These are phyloP conservation scores for Paraphoma chrysanthemicola DNA, from an alignment of 2,329 filamentous ascomycete species.

Conservation along the genomic window DNA sequence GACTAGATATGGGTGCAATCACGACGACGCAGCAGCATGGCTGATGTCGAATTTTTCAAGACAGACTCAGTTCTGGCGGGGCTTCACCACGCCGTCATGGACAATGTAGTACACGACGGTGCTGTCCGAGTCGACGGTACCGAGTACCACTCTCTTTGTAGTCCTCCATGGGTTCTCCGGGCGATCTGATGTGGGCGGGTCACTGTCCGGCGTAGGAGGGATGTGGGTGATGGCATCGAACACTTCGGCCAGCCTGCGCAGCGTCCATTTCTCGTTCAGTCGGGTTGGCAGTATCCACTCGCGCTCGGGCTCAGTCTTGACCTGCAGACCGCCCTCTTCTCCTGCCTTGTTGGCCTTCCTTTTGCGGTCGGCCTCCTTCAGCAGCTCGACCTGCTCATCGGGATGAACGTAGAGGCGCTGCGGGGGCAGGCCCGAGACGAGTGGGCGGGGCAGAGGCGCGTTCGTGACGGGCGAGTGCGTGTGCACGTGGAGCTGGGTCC, in stretches of 20 bases:
- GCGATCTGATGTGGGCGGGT: conserved; percentile 9
- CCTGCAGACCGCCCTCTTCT: conserved; percentile 50
- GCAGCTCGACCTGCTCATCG: conserved; percentile 78
- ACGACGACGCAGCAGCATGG: too few relatives aligned
- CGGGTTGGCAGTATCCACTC: conserved; percentile 83
- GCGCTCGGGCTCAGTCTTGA: conserved; percentile 51
- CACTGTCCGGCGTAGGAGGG: conserved; percentile 47
- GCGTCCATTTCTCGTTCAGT: conserved; percentile 74
- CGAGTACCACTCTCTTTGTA: conserved; percentile 74
- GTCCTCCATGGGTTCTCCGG: conserved; percentile 51
- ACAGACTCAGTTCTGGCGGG: conserved; percentile 72
- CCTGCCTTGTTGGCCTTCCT: conserved; percentile 48
- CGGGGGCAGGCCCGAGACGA: conserved; percentile 77
- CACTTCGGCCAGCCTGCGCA: conserved; percentile 69
- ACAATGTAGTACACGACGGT: conserved; percentile 85
- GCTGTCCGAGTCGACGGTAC: conserved; percentile 78
- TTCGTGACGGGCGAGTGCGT: conserved; percentile 52
- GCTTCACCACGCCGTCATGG: conserved; percentile 87
- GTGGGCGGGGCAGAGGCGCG: conserved; percentile 60
- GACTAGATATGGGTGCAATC: too few relatives aligned
- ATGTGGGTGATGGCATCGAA: conserved; percentile 65
- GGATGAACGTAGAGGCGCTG: conserved; percentile 78
- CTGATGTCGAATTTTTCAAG: too few relatives aligned
- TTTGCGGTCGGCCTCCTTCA: conserved; percentile 63
- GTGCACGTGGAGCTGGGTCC: conserved; percentile 68